Percentiles rank a stretch among this genome's conserved stretches.
phyloP scores from a whole-genome alignment of 768 basidiomycete species.

The Macrolepiota dolichaula region DNA sequence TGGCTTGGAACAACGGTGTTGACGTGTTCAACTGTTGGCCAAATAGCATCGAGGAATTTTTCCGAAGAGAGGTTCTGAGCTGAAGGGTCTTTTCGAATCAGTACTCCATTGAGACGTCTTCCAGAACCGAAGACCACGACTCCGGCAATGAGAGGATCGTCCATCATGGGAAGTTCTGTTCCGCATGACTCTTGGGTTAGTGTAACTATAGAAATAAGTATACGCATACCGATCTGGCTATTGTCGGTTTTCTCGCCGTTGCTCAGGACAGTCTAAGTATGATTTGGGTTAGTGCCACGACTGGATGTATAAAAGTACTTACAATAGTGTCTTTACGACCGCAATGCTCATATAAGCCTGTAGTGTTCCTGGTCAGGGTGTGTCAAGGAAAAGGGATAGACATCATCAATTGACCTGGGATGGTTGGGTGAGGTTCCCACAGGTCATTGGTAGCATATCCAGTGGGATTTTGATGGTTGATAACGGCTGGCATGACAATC shows the following conservation, averaged over 20 bases:
- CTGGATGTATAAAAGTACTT: slow-evolving; percentile 3
- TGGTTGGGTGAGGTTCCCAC: slow-evolving; percentile 19
- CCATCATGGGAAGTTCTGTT: slow-evolving; percentile 19
- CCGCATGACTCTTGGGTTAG: not conserved
- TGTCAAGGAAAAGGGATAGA: not conserved
- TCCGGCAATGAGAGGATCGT: slow-evolving; percentile 16
- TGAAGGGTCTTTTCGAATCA: slow-evolving; percentile 15
- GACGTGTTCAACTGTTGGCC: slow-evolving; percentile 20
- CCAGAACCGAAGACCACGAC: slow-evolving; percentile 23
- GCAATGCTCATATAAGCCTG: slow-evolving; percentile 17
- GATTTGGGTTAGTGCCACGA: not conserved
- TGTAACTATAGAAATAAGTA: not conserved
- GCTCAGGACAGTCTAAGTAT: slow-evolving; percentile 23
- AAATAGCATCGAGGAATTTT: slow-evolving; percentile 17
- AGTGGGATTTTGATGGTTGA: slow-evolving; percentile 17
- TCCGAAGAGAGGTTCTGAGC: not conserved
- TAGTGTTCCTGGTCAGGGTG: not conserved
- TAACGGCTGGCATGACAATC: slow-evolving; percentile 15
- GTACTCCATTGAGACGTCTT: slow-evolving; percentile 20
- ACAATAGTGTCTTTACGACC: slow-evolving; percentile 21
- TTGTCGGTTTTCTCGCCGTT: slow-evolving; percentile 28
- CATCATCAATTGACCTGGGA: slow-evolving; percentile 6
- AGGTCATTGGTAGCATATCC: slow-evolving; percentile 19
- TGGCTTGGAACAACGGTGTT: slow-evolving; percentile 23
- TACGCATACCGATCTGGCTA: slow-evolving; percentile 21